Evolutionary conservation across 192 early-diverging fungal species (phyloP).

Genomic region (Dimargaris xerosporica): DNA sequence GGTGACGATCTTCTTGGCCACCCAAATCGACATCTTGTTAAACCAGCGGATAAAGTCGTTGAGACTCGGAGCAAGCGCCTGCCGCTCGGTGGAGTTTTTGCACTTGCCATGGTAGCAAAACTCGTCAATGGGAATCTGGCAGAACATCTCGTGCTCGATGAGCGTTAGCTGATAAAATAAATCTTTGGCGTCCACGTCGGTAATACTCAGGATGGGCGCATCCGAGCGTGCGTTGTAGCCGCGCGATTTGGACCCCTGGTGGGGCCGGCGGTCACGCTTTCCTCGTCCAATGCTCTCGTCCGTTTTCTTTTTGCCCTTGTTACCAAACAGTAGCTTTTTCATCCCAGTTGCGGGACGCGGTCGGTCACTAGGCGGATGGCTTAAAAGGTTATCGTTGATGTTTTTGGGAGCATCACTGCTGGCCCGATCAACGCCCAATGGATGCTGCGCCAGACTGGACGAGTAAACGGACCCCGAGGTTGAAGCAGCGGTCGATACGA

Average conservation of each 20-base stretch:
- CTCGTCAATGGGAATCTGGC: slow-evolving; percentile 44
- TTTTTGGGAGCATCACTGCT: neutral
- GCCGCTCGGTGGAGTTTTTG: slow-evolving; percentile 18
- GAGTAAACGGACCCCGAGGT: neutral
- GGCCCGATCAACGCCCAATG: neutral
- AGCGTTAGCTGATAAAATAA: slow-evolving; percentile 60
- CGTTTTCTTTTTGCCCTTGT: neutral
- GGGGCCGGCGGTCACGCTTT: neutral
- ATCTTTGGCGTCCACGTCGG: slow-evolving; percentile 40
- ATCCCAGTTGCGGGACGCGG: slow-evolving; percentile 17
- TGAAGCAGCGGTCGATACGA: slow-evolving; percentile 25
- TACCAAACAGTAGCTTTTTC: slow-evolving; percentile 6
- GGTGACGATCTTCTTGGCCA: slow-evolving; percentile 25
- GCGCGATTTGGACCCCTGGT: neutral
- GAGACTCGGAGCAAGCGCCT: slow-evolving; percentile 18
- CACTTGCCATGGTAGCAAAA: slow-evolving; percentile 26
- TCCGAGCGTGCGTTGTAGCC: neutral
- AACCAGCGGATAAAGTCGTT: slow-evolving; percentile 33
- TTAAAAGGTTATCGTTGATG: too few relatives aligned
- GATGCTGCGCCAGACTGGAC: neutral
- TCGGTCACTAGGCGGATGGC: slow-evolving; percentile 14
- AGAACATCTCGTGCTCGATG: slow-evolving; percentile 56
- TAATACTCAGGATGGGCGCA: neutral
- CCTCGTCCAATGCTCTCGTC: neutral
- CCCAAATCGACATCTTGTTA: slow-evolving; percentile 36